phyloP scores from a whole-genome alignment of 2,329 filamentous ascomycete species.

The Conoideocrella luteorostrata region DNA sequence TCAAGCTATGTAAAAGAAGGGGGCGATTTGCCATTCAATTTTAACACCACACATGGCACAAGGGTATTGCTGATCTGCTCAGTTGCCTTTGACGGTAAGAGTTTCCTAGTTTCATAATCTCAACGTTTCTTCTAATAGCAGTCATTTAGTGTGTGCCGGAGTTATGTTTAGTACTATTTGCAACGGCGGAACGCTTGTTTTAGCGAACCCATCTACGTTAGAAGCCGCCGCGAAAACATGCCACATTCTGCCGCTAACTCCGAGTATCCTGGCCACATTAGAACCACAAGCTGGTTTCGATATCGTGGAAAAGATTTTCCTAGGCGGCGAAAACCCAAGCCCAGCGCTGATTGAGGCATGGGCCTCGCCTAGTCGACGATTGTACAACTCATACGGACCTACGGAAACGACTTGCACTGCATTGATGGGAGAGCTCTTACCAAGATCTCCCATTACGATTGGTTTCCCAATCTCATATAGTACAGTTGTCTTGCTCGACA shows the following conservation, averaged over 20 bases:
- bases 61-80: constrained; percentile 17
- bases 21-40: neutral
- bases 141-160: neutral
- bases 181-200: constrained; percentile 5
- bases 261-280: constrained; percentile 7
- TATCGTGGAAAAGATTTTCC: constrained; percentile 7
- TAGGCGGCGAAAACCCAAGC: constrained; percentile 11
- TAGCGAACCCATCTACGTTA: constrained; percentile 1
- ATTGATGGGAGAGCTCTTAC: constrained; percentile 10
- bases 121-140: constrained; percentile 10
- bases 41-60: constrained; percentile 1
- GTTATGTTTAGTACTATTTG: constrained; percentile 10
- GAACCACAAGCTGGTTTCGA: too few species aligned
- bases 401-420: constrained; percentile 12
- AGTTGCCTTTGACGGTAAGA: constrained; percentile 21
- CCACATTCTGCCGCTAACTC: constrained; percentile 11
- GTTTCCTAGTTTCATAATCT: constrained; percentile 6
- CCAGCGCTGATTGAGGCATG: constrained; percentile 7
- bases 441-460: neutral
- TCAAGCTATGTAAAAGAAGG: constrained; percentile 1
- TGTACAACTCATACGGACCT: constrained; percentile 15
- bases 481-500: neutral
- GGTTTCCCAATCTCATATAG: neutral
- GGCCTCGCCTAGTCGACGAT: constrained; percentile 1
- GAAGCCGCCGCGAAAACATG: constrained; percentile 5